Base-by-base conservation (phyloP, 148 eudicot genomes). In the Arctostaphylos glauca region DNA sequence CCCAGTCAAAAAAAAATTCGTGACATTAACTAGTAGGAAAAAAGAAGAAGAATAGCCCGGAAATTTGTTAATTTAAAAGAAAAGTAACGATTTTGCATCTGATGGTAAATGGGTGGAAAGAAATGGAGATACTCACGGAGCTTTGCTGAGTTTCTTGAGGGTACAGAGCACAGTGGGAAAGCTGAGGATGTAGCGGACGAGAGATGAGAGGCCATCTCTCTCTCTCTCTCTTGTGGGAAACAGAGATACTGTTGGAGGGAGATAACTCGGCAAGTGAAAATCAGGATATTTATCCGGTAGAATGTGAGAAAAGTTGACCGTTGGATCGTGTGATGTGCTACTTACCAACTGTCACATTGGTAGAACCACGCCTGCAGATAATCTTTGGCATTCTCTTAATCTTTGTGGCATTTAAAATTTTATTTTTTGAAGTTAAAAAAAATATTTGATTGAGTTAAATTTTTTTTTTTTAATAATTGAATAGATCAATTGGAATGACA, bases 141-240 rank as follows among this genome's bases (percentile, higher is more conserved):
- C 23, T 76, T 83, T 31, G 81, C 23, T 25, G 83, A 52, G 71
- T 55, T 75, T 41, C 74, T 77, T 18, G 81, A 78, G 79, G 55
- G 68, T 46, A 78, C 31, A 64, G 80, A 56, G 78, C 81, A 84
- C 10, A 68, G 48, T 49, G 79, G 84, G 78, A 75, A 59, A 74
- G 91, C 79, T 66, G 84, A 85, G 74, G 79, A 75, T 43, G 88
- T 44, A 18, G 76, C 55, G 5, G 82, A 85, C 81, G 87, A 89
- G 78, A 84, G 84, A 77, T 73, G 78, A 82, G 83, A 80, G 46
- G 88, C 86, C 85, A 81, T 84, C 77, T 73, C 85, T 81, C 62
- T 86, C 74, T 73, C 77, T 83, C 56, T 82, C 81, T 71, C 70
- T 60, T 16, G 6, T 74, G 77, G 13, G 31, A n/a, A n/a, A 49